Percentiles rank a stretch among this genome's conserved stretches.
These are phyloP conservation scores for Porodaedalea pini DNA, from an alignment of 1,284 basidiomycete species.

Conservation along the genomic window DNA sequence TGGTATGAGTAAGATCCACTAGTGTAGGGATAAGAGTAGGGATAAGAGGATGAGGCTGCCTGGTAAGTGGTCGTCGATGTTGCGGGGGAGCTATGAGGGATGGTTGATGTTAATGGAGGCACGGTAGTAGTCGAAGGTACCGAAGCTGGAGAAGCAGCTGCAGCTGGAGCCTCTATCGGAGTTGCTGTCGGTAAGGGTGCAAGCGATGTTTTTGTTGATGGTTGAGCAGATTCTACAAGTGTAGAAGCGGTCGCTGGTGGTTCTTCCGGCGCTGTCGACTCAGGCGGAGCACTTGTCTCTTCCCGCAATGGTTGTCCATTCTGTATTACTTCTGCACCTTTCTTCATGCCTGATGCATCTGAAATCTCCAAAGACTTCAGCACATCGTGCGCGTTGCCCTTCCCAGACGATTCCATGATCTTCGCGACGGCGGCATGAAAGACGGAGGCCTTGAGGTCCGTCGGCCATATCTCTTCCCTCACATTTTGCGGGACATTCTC, in stretches of 20 bases:
- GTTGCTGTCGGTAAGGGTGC: neutral
- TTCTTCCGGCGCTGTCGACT: neutral
- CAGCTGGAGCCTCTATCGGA: neutral
- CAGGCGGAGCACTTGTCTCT: too few relatives aligned
- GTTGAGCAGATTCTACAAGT: too few relatives aligned
- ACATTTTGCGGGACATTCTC: conserved; percentile 8
- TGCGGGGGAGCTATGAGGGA: conserved; percentile 1
- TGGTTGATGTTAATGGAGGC: neutral
- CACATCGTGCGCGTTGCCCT: conserved; percentile 2
- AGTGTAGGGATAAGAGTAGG: conserved; percentile 6
- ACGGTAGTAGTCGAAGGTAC: neutral
- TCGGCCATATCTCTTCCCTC: conserved; percentile 14
- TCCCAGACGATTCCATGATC: conserved; percentile 1
- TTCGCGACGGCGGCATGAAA: conserved; percentile 15
- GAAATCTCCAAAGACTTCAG: neutral
- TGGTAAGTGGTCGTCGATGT: conserved; percentile 13
- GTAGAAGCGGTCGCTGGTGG: too few relatives aligned
- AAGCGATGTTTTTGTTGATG: too few relatives aligned
- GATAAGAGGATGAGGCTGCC: conserved; percentile 1
- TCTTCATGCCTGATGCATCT: neutral
- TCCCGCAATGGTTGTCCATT: neutral
- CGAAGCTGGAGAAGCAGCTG: neutral
- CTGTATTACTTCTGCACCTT: neutral
- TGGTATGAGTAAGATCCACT: conserved; percentile 1
- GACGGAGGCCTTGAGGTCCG: conserved; percentile 13